Conservation (phyloP, 805 yeast genomes). For the Teunomyces gatunensis region DNA sequence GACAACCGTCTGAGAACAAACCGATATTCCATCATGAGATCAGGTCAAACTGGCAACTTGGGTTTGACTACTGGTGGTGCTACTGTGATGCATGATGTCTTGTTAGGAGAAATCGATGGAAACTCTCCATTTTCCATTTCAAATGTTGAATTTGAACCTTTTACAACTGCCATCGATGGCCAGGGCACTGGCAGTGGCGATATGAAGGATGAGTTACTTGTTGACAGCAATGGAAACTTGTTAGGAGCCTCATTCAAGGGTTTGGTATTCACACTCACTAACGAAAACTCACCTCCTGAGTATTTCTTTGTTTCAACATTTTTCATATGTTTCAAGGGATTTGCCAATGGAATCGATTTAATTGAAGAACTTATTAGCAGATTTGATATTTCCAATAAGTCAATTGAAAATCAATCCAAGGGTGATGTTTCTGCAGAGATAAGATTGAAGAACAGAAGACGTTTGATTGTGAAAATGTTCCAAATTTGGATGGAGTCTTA, state of each 20-base stretch:
- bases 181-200: slow-evolving; percentile 6
- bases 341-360: slow-evolving; percentile 63
- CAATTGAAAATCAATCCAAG: slow-evolving; percentile 10
- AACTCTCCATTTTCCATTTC: slow-evolving; percentile 31
- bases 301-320: slow-evolving; percentile 70
- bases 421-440: slow-evolving; percentile 27
- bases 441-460: slow-evolving; percentile 56
- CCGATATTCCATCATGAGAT: slow-evolving; percentile 49
- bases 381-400: slow-evolving; percentile 50
- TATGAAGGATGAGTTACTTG: slow-evolving; percentile 47
- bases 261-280: slow-evolving; percentile 61
- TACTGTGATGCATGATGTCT: slow-evolving; percentile 37
- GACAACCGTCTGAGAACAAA: slow-evolving; percentile 17
- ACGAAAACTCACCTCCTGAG: slow-evolving; percentile 62
- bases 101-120: slow-evolving; percentile 26
- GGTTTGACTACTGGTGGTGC: slow-evolving; percentile 49
- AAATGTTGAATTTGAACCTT: slow-evolving; percentile 36
- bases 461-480: slow-evolving; percentile 64
- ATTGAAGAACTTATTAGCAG: slow-evolving; percentile 65
- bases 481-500: slow-evolving; percentile 88
- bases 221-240: slow-evolving; percentile 50
- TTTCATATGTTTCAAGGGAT: slow-evolving; percentile 72
- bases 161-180: slow-evolving; percentile 19
- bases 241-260: slow-evolving; percentile 74
- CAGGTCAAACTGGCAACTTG: slow-evolving; percentile 50